These are phyloP conservation scores for Drechslerella dactyloides DNA, from an alignment of 2,329 filamentous ascomycete species.

Conservation along the genomic window DNA sequence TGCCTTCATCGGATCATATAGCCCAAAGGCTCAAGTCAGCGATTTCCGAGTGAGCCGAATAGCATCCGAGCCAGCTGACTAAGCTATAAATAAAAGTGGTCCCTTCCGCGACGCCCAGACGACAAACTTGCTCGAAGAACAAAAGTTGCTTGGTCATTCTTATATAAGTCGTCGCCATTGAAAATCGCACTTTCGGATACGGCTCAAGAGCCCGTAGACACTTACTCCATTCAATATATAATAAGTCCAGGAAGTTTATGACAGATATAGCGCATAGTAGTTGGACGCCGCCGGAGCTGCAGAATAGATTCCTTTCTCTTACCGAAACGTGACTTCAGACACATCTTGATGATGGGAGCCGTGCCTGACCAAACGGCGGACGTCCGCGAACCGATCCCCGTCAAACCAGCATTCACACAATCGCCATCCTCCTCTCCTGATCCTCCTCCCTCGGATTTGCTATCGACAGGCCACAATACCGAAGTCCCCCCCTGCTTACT, in stretches of 20 bases:
- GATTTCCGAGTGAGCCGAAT: too few relatives aligned
- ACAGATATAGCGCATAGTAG: too few relatives aligned
- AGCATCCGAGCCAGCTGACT: background rate
- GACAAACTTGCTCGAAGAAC: background rate
- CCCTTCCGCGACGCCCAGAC: background rate
- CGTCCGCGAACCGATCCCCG: background rate
- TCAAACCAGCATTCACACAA: background rate
- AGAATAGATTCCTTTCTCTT: too few relatives aligned
- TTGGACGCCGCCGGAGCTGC: too few relatives aligned
- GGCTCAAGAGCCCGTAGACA: background rate
- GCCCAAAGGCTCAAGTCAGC: too few relatives aligned
- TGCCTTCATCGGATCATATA: too few relatives aligned
- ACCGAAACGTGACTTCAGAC: too few relatives aligned
- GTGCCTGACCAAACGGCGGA: background rate
- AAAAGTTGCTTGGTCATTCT: constrained; percentile 6
- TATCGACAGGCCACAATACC: constrained; percentile 4
- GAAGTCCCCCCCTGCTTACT: constrained; percentile 71
- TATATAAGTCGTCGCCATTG: background rate
- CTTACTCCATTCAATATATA: background rate
- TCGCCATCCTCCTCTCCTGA: background rate
- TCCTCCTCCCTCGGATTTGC: background rate
- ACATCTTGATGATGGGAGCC: background rate
- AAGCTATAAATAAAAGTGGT: background rate
- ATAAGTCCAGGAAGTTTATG: too few relatives aligned
- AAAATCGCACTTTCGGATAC: background rate